Conservation (phyloP, 352 stramenopile species). For the Phytophthora constricta region DNA sequence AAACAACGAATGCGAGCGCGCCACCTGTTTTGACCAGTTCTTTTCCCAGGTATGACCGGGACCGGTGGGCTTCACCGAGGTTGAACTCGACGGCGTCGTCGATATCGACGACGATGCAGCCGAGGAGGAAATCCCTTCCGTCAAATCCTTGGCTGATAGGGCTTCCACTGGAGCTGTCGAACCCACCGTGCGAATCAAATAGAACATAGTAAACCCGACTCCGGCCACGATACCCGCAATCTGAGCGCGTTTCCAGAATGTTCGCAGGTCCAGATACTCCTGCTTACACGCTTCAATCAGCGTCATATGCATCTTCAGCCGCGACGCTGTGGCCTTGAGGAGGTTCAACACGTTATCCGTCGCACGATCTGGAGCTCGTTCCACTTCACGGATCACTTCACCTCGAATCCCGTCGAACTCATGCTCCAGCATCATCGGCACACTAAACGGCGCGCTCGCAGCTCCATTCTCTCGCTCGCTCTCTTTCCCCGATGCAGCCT, state of each 20-base stretch:
- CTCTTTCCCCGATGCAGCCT: constrained; percentile 17
- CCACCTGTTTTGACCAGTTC: constrained; percentile 83
- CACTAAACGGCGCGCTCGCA: constrained; percentile 23
- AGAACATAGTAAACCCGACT: constrained; percentile 72
- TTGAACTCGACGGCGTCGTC: constrained; percentile 2
- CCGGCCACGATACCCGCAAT: constrained; percentile 65
- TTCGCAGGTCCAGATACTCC: constrained; percentile 76
- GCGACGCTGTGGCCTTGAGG: constrained; percentile 78
- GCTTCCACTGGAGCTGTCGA: constrained; percentile 29
- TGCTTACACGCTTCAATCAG: constrained; percentile 79
- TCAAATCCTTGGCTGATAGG: constrained; percentile 38
- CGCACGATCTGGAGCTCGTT: constrained; percentile 79
- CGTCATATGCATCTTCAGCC: constrained; percentile 87
- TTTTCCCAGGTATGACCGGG: constrained; percentile 61
- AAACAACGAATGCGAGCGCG: constrained; percentile 71
- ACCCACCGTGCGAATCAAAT: constrained; percentile 79
- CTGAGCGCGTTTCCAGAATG: constrained; percentile 78
- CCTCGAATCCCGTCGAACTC: constrained; percentile 88
- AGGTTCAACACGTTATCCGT: constrained; percentile 87
- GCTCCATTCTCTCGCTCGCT: constrained; percentile 12
- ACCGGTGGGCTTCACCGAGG: constrained; percentile 11
- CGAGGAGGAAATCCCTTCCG: not conserved
- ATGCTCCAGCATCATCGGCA: constrained; percentile 84
- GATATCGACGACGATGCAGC: constrained; percentile 2
- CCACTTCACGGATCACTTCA: constrained; percentile 85